Evolutionary conservation across 2,329 filamentous ascomycete genomes (phyloP), one percentile per base, ranked within the genome.

Genomic region (Cordyceps fumosorosea): DNA sequence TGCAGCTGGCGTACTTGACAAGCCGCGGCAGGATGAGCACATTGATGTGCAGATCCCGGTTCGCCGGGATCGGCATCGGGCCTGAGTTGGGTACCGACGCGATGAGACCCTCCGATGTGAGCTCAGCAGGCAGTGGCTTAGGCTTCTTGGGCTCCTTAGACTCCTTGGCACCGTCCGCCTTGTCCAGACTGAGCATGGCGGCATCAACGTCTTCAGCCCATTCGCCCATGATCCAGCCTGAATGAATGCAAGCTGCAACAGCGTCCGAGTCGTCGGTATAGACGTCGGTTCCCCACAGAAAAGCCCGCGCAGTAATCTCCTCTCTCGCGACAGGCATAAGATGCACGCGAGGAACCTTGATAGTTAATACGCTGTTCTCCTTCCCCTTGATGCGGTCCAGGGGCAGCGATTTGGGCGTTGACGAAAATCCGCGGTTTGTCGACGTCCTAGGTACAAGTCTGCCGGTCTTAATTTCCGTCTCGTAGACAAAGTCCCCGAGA

Each of bases 191-290:
- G 12, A 96, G 79, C 74, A 93, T 78, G 14, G 80, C 78, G 1
- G 85, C 79, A 67, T 95, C 89, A 1, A 95, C 84, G 42, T 91
- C 89, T 7, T 92, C 86, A 5, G 86, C 80, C 89, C 93, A 96
- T 68, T 93, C 91, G 40, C 93, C 93, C 48, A 88, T 87, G 67
- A 99, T 89, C 87, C 92, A 98, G 3, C 95, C 95, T 1, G 88
- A 87, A 73, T 99, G 95, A 52, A 99, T 93, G 64, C 93, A 93
- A 2, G 93, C 93, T 0, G 92, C 93, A 26, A 99, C 83, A 0
- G 95, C 86, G 71, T 99, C 95, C 0, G 92, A 96, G 74, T 99
- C 95, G 68, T 99, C 95, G 0, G 92, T 96, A 72, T 98, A 98
- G 7, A 99, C 84, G 44, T 96, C 93, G 0, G 91, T 95, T 1